Base-by-base conservation (phyloP, 1,284 basidiomycete genomes). In the Ganoderma leucocontextum region DNA sequence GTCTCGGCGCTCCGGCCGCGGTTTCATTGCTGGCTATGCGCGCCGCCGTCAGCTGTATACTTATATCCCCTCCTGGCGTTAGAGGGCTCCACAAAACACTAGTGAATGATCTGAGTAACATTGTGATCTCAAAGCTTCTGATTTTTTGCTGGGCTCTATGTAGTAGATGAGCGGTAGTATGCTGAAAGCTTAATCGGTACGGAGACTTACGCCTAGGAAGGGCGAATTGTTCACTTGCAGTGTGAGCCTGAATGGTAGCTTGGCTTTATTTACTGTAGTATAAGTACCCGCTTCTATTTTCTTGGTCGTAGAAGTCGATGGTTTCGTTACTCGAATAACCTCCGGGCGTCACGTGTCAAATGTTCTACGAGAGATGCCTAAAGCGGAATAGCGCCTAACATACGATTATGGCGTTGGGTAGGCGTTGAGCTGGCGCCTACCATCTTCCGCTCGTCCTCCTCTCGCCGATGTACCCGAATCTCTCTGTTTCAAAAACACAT, bases 281-380 rank as follows among this genome's bases (percentile, higher is more conserved):
- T 29, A 29, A 29, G 29, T 29, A 29, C 29, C 29, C 29, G 29
- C 2, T 22, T 8, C 9, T 22, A 10, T 22, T 47, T 25, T 10
- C 19, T 25, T 49, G 47, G n/a, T 9, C n/a, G 12, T 49, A 22
- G 44, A 49, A 49, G 8, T 13, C n/a, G 19, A 25, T 49, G 47
- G 47, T 25, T 49, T 49, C 10, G 10, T 49, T 25, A 13, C 33
- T 33, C 29, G 12, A 22, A 35, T 55, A 55, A 33, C 52, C 52
- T 55, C 17, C 9, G 1, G 17, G 9, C 5, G 4, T 35, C 52
- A 35, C 29, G 55, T 33, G 29, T 19, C 4, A 15, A n/a, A 38
- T 38, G 55, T 58, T 58, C 55, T 38, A 55, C 52, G 55, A 58
- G 55, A 38, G 35, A n/a, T 58, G 19, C 55, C 55, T 58, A 58